phyloP scores from a whole-genome alignment of 1,139 yeast species.

The Blastobotrys apis region DNA sequence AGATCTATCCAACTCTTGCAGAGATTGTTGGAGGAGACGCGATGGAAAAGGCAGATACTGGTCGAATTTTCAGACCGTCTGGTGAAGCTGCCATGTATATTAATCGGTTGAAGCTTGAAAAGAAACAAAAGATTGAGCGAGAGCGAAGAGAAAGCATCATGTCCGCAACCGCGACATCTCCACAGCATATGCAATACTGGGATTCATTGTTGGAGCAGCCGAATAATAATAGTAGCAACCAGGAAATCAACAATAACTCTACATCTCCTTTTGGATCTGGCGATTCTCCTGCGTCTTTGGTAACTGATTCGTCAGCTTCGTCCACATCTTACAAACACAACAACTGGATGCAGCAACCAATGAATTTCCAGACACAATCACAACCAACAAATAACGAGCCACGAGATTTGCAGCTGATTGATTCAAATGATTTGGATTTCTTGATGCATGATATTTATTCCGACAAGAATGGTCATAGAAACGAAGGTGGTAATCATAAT shows the following conservation, averaged over 20 bases:
- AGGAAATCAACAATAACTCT: background rate
- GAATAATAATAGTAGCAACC: background rate
- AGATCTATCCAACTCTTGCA: slow-evolving; percentile 30
- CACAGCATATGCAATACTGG: background rate
- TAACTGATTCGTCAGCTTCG: slow-evolving; percentile 12
- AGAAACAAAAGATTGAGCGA: slow-evolving; percentile 24
- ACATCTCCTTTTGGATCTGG: slow-evolving; percentile 1
- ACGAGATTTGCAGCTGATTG: slow-evolving; percentile 19
- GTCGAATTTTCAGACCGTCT: slow-evolving; percentile 33
- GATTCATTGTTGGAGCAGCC: background rate
- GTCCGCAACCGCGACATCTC: background rate
- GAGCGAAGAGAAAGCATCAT: slow-evolving; percentile 23
- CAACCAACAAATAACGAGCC: background rate
- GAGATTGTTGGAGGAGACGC: slow-evolving; percentile 31
- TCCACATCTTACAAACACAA: background rate
- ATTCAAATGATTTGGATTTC: slow-evolving; percentile 22
- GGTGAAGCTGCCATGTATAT: slow-evolving; percentile 34
- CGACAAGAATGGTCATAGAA: background rate
- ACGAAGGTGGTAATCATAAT: background rate
- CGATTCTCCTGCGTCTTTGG: slow-evolving; percentile 17
- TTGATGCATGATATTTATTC: slow-evolving; percentile 21
- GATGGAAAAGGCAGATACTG: slow-evolving; percentile 28
- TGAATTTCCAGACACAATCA: slow-evolving; percentile 10
- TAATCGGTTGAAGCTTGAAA: slow-evolving; percentile 25
- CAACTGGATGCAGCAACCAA: slow-evolving; percentile 1